Percentiles rank a stretch among this genome's conserved stretches.
These are phyloP conservation scores for Apiospora malaysiana DNA, from an alignment of 2,329 filamentous ascomycete genomes.

Conservation along the genomic window DNA sequence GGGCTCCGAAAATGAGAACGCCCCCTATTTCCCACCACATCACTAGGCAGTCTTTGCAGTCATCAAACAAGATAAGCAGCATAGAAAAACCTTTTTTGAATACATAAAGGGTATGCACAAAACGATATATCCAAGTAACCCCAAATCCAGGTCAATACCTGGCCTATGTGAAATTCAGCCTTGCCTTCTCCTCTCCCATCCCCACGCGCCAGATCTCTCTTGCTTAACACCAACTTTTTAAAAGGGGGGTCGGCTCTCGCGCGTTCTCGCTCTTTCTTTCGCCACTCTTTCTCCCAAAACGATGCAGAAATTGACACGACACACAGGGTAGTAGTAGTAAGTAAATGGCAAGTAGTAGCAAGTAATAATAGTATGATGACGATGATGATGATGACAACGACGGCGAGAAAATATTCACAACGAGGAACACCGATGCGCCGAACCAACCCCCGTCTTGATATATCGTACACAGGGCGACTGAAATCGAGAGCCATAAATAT, in stretches of 20 bases:
- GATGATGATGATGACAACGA: not conserved
- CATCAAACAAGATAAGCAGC: not conserved
- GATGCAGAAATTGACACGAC: slow-evolving; percentile 5
- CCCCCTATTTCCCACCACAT: not conserved
- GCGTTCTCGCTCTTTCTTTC: not conserved
- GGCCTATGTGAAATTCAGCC: slow-evolving; percentile 19
- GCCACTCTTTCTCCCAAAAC: not conserved
- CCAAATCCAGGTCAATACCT: slow-evolving; percentile 1
- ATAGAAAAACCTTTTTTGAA: slow-evolving; percentile 9
- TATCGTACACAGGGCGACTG: slow-evolving; percentile 20
- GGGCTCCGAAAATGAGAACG: not conserved
- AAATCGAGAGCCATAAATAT: not conserved
- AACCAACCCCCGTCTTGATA: slow-evolving; percentile 21
- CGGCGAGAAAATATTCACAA: not conserved
- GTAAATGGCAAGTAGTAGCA: not conserved
- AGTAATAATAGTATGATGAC: not conserved
- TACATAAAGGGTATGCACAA: slow-evolving; percentile 20
- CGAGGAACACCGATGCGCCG: slow-evolving; percentile 21
- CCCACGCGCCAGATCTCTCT: not conserved
- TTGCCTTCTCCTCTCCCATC: slow-evolving; percentile 1
- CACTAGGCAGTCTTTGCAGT: not conserved
- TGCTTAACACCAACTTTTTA: not conserved
- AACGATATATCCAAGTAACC: slow-evolving; percentile 20
- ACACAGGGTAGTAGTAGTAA: slow-evolving; percentile 11
- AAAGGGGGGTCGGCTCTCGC: not conserved